Evolutionary conservation across 371 early-diverging fungal species (phyloP).

Genomic region (Parasitella parasitica): DNA sequence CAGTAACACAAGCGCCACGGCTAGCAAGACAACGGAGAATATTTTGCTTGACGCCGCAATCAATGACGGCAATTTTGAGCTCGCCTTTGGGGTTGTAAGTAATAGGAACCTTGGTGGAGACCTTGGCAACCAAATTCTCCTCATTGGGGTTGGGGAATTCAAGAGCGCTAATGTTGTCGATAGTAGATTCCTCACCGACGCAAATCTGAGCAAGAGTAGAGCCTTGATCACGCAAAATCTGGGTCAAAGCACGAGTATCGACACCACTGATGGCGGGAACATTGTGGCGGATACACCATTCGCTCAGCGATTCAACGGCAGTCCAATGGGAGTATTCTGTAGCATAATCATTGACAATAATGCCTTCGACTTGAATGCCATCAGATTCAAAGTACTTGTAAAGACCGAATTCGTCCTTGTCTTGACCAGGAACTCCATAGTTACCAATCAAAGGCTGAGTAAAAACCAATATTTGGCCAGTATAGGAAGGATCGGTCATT

Average conservation of each 20-base stretch:
- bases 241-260: conserved; percentile 93
- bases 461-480: conserved; percentile 94
- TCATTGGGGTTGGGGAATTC: conserved; percentile 75
- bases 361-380: conserved; percentile 87
- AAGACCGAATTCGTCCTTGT: conserved; percentile 74
- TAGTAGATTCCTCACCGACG: conserved; percentile 52
- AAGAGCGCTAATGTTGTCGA: conserved; percentile 32
- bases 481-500: conserved; percentile 94
- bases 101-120: conserved; percentile 56
- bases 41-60: conserved; percentile 94
- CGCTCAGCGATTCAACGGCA: conserved; percentile 80
- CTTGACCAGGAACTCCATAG: conserved; percentile 93
- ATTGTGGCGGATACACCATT: conserved; percentile 86
- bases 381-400: conserved; percentile 91
- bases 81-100: conserved; percentile 75
- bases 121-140: conserved; percentile 60
- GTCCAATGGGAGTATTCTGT: conserved; percentile 90
- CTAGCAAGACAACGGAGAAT: conserved; percentile 81
- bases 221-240: conserved; percentile 90
- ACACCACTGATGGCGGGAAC: conserved; percentile 92
- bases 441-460: conserved; percentile 96
- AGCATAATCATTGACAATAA: conserved; percentile 90
- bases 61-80: conserved; percentile 75
- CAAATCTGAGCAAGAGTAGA: conserved; percentile 82
- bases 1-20: conserved; percentile 81